phyloP scores from a whole-genome alignment of 257 asterid species.

The Datura wrightii region DNA sequence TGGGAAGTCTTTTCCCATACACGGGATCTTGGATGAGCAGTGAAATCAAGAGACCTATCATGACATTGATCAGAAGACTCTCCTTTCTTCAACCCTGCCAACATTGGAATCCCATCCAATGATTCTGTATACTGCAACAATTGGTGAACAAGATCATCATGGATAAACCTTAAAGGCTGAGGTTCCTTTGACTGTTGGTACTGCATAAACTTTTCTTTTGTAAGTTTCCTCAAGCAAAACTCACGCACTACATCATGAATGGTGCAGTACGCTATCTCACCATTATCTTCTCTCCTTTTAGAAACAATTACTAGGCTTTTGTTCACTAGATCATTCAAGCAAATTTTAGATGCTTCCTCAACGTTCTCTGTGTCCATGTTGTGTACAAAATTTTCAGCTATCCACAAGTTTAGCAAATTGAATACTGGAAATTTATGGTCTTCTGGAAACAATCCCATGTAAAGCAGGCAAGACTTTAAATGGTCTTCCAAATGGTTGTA shows the following conservation, averaged over 20 bases:
- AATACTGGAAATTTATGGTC: not conserved
- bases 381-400: conserved; percentile 24
- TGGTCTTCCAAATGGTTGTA: not conserved
- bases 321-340: conserved; percentile 30
- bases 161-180: not conserved
- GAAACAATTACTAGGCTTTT: conserved; percentile 24
- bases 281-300: conserved; percentile 13
- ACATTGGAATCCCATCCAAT: not conserved
- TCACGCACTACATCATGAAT: conserved; percentile 29
- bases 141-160: not conserved
- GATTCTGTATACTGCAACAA: not conserved
- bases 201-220: conserved; percentile 10
- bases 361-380: not conserved
- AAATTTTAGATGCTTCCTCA: conserved; percentile 23
- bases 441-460: conserved; percentile 8
- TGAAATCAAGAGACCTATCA: not conserved
- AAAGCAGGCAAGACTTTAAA: not conserved
- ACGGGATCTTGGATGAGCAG: not conserved
- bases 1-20: not conserved
- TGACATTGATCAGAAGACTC: not conserved
- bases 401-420: not conserved
- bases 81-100: not conserved
- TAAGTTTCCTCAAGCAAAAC: conserved; percentile 22
- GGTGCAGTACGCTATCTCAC: conserved; percentile 17
- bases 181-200: not conserved